Percentiles rank a stretch among this genome's conserved stretches.
Evolutionary conservation across 495 filamentous ascomycete species (phyloP).

Genomic region (Amorphotheca resinae): DNA sequence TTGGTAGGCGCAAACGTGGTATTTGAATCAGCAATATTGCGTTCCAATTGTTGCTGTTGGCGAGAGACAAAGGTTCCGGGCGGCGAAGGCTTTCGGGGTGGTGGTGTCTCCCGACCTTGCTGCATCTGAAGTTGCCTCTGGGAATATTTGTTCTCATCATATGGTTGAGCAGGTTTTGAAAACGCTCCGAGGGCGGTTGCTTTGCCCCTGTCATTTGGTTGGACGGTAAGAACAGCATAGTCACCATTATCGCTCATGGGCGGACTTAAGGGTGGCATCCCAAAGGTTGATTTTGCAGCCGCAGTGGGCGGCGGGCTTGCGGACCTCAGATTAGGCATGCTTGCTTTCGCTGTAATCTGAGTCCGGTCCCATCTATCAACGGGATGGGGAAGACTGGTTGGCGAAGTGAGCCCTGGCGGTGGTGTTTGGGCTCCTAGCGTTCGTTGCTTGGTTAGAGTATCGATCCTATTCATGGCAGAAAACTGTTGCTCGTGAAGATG

Average conservation of each 20-base stretch:
- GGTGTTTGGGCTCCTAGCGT: conserved; percentile 38
- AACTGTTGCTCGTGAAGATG: conserved; percentile 71
- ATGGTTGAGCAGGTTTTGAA: conserved; percentile 61
- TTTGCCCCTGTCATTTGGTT: conserved; percentile 70
- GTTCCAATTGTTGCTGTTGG: conserved; percentile 7
- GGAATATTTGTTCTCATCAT: conserved; percentile 75
- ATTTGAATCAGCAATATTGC: conserved; percentile 18
- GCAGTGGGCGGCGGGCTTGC: conserved; percentile 38
- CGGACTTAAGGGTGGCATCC: conserved; percentile 58
- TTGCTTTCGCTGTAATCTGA: conserved; percentile 13
- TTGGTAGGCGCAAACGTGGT: conserved; percentile 10
- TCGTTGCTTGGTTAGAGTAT: conserved; percentile 53
- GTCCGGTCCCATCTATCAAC: conserved; percentile 43
- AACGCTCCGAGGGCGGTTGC: conserved; percentile 78
- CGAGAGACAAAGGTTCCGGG: conserved; percentile 13
- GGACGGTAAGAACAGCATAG: conserved; percentile 42
- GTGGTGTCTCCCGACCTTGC: conserved; percentile 45
- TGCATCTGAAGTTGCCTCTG: conserved; percentile 72
- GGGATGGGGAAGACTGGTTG: conserved; percentile 40
- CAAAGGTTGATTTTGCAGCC: conserved; percentile 20
- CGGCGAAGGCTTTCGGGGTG: conserved; percentile 17
- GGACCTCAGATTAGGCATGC: conserved; percentile 28
- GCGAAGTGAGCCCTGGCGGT: conserved; percentile 25
- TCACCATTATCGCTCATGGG: conserved; percentile 60
- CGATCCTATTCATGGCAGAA: conserved; percentile 62